Evolutionary conservation across 176 grass and related monocot species (phyloP), one percentile per base, ranked within the genome.

Genomic region (Tillandsia leiboldiana): DNA sequence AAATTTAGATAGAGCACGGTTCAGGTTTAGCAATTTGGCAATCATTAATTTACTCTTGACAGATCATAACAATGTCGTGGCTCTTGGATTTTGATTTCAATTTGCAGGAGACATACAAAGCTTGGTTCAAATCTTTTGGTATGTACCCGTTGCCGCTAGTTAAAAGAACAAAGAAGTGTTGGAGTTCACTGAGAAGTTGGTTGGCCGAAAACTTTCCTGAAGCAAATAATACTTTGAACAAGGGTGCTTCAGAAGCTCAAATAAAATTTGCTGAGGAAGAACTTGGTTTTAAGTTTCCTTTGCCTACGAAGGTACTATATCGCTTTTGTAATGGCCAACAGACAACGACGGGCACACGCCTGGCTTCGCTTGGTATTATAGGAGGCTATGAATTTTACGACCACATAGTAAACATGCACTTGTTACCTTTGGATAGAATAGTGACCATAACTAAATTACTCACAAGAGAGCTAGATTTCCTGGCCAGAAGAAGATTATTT

Each of bases 311-410:
- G 73, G 26, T 99, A 48, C 48, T 99, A 51, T 99, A 93, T 83
- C 90, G 90, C 48, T 78, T 93, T 68, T 99, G 94, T 76, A 92
- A 99, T 73, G 94, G 90, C 74, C 94, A 99, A 59, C 71, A 83
- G 29, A 88, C 89, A 51, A 67, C 79, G 50, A 63, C 51, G 52
- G 18, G 51, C 9, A 27, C 75, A 67, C 26, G 8, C 50, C 63
- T 83, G 59, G 75, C 76, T 48, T 73, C 72, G 54, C 63, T 83
- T 67, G 90, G 94, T 10, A 78, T 99, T 63, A 90, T 99, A 71
- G 94, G 94, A 51, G 94, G 94, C 15, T 99, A 99, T 75, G 72
- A 73, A 9, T 82, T 93, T 66, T 93, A 90, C 77, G 22, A 77
- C 63, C 77, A 84, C 53, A 69, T 2, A 1, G 80, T 90, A 47